Evolutionary conservation across 495 filamentous ascomycete genomes (phyloP).

Genomic region (Hypoxylon fuscum): DNA sequence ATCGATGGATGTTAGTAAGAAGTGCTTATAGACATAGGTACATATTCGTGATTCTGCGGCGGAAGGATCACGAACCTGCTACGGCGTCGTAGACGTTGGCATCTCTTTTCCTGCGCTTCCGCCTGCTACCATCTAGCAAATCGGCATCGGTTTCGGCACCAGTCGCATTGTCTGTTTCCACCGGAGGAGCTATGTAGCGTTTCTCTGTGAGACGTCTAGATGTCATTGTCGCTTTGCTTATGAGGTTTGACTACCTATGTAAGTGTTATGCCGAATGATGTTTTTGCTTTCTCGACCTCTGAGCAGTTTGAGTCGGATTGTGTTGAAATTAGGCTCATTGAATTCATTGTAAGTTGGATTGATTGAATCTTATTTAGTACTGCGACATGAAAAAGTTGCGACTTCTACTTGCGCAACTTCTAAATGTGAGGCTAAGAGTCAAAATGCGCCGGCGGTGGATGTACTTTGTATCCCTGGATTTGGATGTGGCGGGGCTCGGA

Average conservation of each 20-base stretch:
- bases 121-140: constrained; percentile 9
- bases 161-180: constrained; percentile 7
- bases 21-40: too few relatives aligned
- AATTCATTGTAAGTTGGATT: too few relatives aligned
- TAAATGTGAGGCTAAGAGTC: constrained; percentile 8
- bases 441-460: constrained; percentile 1
- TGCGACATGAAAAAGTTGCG: too few relatives aligned
- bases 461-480: constrained; percentile 10
- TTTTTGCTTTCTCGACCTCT: too few relatives aligned
- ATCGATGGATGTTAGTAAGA: constrained; percentile 1
- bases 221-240: constrained; percentile 22
- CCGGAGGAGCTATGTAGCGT: constrained; percentile 10
- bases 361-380: too few relatives aligned
- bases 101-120: constrained; percentile 35
- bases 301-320: too few relatives aligned
- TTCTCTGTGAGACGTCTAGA: constrained; percentile 21
- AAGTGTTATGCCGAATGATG: neutral
- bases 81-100: constrained; percentile 81
- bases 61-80: constrained; percentile 66
- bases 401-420: neutral
- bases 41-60: constrained; percentile 23
- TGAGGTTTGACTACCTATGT: neutral
- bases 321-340: too few relatives aligned
- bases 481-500: constrained; percentile 19
- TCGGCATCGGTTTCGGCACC: constrained; percentile 16